Conservation (phyloP, 2,329 filamentous ascomycete genomes). For the Aureobasidium sp. region DNA sequence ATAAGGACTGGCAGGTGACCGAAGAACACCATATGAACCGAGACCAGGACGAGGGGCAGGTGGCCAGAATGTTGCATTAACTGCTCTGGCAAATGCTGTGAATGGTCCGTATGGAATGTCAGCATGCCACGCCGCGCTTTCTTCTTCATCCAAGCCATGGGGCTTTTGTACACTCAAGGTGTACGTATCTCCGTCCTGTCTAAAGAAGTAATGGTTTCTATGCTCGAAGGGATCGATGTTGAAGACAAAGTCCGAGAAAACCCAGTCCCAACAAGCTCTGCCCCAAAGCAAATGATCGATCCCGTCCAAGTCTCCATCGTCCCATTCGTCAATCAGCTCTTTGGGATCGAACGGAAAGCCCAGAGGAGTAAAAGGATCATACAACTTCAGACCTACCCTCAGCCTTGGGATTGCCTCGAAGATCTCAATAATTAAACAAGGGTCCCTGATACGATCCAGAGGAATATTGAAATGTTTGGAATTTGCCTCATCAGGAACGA, state of each 20-base stretch:
- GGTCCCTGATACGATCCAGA: neutral
- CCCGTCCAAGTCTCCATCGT: too few relatives aligned
- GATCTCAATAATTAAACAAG: neutral
- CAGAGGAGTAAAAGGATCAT: neutral
- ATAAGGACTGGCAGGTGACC: neutral
- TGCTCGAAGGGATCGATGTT: neutral
- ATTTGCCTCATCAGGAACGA: neutral
- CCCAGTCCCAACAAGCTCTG: neutral
- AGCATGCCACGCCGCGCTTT: neutral
- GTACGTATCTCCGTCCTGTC: neutral
- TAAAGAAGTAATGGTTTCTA: too few relatives aligned
- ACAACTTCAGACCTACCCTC: neutral
- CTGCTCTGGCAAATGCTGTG: neutral
- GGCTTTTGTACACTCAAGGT: neutral
- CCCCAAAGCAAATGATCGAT: neutral
- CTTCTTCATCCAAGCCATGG: neutral
- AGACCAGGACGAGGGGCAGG: neutral
- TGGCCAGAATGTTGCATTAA: neutral
- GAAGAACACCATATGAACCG: neutral
- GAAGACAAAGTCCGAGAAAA: neutral
- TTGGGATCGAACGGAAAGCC: neutral
- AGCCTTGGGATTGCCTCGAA: neutral
- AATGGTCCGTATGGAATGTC: neutral
- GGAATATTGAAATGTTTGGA: neutral
- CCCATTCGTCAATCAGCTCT: neutral